A percentile compares a stretch with the other conserved stretches of the same genome.
Conservation (phyloP, 2,329 filamentous ascomycete genomes). For the Neofusicoccum kwambonambiense region DNA sequence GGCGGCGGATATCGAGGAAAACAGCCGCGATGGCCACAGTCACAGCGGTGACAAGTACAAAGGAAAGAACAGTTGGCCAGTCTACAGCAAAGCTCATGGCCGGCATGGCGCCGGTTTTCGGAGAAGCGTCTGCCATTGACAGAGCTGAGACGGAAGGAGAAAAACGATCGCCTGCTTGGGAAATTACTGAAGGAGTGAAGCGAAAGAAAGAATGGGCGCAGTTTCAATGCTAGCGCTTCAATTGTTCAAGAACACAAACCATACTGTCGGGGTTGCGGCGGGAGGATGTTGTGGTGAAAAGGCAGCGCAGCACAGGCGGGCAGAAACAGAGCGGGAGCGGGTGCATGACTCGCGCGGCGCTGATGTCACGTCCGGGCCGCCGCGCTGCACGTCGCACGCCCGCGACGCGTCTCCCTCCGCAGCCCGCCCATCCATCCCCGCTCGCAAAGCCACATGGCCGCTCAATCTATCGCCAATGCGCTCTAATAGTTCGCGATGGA, state of each 20-base stretch:
- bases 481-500: conserved; percentile 26
- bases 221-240: too few species aligned
- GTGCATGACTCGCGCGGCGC: not conserved
- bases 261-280: not conserved
- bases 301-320: not conserved
- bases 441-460: not conserved
- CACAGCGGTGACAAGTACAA: not conserved
- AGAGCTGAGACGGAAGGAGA: not conserved
- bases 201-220: not conserved
- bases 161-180: not conserved
- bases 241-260: too few species aligned
- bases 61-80: not conserved
- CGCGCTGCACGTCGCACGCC: not conserved
- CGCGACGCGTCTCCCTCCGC: conserved; percentile 6
- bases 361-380: not conserved
- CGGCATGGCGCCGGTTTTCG: conserved; percentile 31
- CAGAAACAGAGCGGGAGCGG: not conserved
- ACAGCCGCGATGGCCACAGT: not conserved
- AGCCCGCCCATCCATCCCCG: not conserved
- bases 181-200: not conserved
- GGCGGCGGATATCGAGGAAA: conserved; percentile 1
- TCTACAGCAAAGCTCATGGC: conserved; percentile 26
- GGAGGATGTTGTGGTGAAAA: not conserved
- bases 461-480: not conserved
- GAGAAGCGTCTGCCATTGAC: conserved; percentile 19